Conservation (phyloP, 352 stramenopile genomes). For the Phytophthora brassicae region DNA sequence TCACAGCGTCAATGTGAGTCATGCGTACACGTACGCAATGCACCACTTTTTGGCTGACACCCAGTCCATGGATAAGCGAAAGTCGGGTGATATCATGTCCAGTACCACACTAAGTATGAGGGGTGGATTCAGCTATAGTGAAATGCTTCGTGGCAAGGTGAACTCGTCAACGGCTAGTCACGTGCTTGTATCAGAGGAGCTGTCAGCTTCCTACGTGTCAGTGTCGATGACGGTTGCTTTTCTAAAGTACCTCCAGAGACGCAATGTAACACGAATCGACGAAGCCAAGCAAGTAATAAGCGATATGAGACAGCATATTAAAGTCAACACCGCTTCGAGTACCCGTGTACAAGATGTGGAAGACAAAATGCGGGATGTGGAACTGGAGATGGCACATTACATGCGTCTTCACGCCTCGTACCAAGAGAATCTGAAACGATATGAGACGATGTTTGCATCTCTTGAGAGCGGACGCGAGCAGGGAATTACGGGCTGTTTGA, state of each 20-base stretch:
- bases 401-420: conserved; percentile 64
- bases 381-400: conserved; percentile 63
- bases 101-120: conserved; percentile 36
- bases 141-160: conserved; percentile 61
- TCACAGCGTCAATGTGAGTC: conserved; percentile 64
- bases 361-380: conserved; percentile 51
- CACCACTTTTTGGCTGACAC: conserved; percentile 83
- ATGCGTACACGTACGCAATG: conserved; percentile 81
- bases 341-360: conserved; percentile 27
- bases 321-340: conserved; percentile 17
- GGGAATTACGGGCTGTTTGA: conserved; percentile 80
- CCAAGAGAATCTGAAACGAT: conserved; percentile 68
- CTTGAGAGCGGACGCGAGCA: conserved; percentile 79
- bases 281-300: conserved; percentile 50
- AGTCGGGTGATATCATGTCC: conserved; percentile 38
- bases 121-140: conserved; percentile 46
- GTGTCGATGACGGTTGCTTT: conserved; percentile 84
- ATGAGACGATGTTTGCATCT: conserved; percentile 60
- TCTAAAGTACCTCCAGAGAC: conserved; percentile 66
- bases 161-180: conserved; percentile 60
- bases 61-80: conserved; percentile 52
- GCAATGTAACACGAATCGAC: conserved; percentile 68
- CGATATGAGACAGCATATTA: conserved; percentile 64
- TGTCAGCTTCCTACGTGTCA: conserved; percentile 79
- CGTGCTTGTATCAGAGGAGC: conserved; percentile 80